Percentiles rank a stretch among this genome's conserved stretches.
These are phyloP conservation scores for Penicillium sp. DNA, from an alignment of 2,329 filamentous ascomycete species.

Conservation along the genomic window DNA sequence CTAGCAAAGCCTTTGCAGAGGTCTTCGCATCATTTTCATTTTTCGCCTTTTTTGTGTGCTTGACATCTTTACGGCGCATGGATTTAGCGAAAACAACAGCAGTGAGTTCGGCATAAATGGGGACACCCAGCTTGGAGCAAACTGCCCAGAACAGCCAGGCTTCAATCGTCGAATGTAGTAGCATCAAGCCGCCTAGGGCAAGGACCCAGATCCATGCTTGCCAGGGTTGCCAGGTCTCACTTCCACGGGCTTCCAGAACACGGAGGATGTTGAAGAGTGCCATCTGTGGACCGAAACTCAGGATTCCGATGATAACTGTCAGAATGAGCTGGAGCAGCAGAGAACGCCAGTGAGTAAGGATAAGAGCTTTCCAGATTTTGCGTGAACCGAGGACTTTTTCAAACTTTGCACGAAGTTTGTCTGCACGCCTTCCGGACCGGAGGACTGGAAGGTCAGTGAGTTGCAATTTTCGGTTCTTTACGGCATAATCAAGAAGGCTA, in stretches of 20 bases:
- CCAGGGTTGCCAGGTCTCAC: conserved; percentile 44
- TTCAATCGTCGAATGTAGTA: conserved; percentile 57
- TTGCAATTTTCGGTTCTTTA: conserved; percentile 57
- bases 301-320: conserved; percentile 51
- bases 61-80: conserved; percentile 69
- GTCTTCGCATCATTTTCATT: conserved; percentile 25
- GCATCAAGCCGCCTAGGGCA: conserved; percentile 57
- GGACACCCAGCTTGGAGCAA: conserved; percentile 59
- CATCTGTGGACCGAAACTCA: conserved; percentile 68
- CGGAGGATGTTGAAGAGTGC: conserved; percentile 62
- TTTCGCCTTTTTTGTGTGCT: conserved; percentile 35
- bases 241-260: conserved; percentile 55
- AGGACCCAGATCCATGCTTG: conserved; percentile 66
- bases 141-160: conserved; percentile 64
- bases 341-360: conserved; percentile 53
- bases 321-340: conserved; percentile 58
- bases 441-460: conserved; percentile 60
- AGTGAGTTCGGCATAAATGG: conserved; percentile 65
- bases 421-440: conserved; percentile 52
- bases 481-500: conserved; percentile 52
- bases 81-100: conserved; percentile 72
- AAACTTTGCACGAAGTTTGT: conserved; percentile 50
- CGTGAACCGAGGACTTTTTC: conserved; percentile 28
- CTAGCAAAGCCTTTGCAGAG: conserved; percentile 10
- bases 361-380: conserved; percentile 58